Conservation (phyloP, 768 basidiomycete species). For the Boletus eberwhitei region DNA sequence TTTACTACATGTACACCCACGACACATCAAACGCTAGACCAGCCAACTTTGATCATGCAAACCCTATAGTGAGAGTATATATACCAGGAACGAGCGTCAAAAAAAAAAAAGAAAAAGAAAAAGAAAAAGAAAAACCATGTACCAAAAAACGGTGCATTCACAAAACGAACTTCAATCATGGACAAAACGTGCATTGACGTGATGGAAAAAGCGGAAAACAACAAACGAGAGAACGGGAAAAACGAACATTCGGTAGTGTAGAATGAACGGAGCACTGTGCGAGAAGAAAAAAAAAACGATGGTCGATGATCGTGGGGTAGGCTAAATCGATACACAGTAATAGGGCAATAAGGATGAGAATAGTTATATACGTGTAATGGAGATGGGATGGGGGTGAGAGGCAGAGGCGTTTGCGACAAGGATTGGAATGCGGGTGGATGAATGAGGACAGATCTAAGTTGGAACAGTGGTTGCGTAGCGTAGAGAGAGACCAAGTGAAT, state of each 20-base stretch:
- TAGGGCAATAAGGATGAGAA: conserved; percentile 26
- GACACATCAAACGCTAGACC: conserved; percentile 13
- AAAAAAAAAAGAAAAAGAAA: conserved; percentile 8
- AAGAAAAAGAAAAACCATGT: conserved; percentile 3
- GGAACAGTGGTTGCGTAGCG: conserved; percentile 14
- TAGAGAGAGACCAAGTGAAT: conserved; percentile 14
- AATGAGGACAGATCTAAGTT: conserved; percentile 20
- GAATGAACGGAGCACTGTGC: conserved; percentile 20
- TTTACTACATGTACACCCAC: not conserved
- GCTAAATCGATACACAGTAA: conserved; percentile 25
- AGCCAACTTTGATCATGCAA: conserved; percentile 16
- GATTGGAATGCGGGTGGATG: conserved; percentile 18
- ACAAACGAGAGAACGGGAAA: conserved; percentile 18
- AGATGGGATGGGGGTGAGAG: not conserved
- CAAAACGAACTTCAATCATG: conserved; percentile 16
- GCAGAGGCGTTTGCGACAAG: conserved; percentile 14
- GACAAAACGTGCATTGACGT: conserved; percentile 1
- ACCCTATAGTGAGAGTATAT: conserved; percentile 4
- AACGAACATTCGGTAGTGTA: conserved; percentile 11
- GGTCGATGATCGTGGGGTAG: conserved; percentile 10
- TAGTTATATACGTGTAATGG: conserved; percentile 25
- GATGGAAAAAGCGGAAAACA: conserved; percentile 10
- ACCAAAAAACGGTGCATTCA: conserved; percentile 17
- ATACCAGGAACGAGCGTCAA: conserved; percentile 19
- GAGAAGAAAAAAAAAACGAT: not conserved